phyloP scores from a whole-genome alignment of 139 green algal genomes.

The Nannochloris sp. region DNA sequence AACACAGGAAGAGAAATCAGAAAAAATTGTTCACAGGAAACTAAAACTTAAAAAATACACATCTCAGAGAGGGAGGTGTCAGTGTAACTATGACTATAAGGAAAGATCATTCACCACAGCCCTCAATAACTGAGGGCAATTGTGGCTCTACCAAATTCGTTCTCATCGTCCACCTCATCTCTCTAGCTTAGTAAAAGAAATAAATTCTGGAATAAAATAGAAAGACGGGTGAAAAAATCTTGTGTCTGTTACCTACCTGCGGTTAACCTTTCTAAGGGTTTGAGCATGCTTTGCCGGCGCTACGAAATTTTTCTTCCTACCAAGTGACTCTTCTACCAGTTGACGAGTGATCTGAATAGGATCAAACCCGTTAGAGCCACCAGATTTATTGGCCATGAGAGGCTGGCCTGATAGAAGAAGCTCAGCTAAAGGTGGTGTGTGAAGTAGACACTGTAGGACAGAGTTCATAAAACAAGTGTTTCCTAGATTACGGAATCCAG shows the following conservation, averaged over 20 bases:
- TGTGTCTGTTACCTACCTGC: conserved; percentile 29
- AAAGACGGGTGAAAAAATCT: too few species aligned
- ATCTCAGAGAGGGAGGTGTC: conserved; percentile 20
- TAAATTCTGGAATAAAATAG: too few species aligned
- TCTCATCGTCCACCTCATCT: conserved; percentile 25
- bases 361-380: conserved; percentile 24
- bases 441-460: conserved; percentile 88
- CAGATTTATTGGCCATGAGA: conserved; percentile 1
- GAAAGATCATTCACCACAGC: conserved; percentile 11
- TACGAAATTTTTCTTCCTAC: conserved; percentile 8
- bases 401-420: conserved; percentile 41
- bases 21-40: not conserved
- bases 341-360: conserved; percentile 42
- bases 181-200: not conserved
- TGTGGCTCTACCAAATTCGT: conserved; percentile 7
- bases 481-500: conserved; percentile 86
- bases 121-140: conserved; percentile 6
- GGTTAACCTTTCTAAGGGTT: conserved; percentile 37
- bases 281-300: conserved; percentile 37
- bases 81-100: conserved; percentile 63
- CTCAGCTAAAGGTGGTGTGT: conserved; percentile 82
- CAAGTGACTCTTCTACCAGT: conserved; percentile 41
- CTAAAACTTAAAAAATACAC: not conserved
- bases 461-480: conserved; percentile 99
- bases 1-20: not conserved